Conservation (phyloP, 352 stramenopile genomes). For the Elongisporangium anandrum region DNA sequence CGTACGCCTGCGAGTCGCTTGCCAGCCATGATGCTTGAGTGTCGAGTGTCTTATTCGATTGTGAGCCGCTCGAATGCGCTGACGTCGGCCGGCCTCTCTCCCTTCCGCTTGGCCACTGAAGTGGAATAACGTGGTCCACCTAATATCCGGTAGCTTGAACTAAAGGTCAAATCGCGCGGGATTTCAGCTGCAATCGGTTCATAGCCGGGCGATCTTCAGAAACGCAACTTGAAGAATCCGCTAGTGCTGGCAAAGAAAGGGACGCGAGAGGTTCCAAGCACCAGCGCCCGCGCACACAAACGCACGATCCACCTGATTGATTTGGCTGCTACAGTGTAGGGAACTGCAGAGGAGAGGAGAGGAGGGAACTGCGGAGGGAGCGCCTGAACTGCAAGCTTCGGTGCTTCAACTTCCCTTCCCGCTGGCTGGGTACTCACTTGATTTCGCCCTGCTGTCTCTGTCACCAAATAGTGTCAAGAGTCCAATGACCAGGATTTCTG, state of each 20-base stretch:
- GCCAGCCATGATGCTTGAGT: constrained; percentile 1
- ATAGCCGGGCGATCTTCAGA: not conserved
- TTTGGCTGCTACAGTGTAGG: too few species aligned
- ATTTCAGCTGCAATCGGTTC: not conserved
- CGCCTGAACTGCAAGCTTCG: not conserved
- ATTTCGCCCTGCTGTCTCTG: not conserved
- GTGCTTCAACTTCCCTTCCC: not conserved
- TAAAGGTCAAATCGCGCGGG: not conserved
- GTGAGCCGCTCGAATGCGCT: too few species aligned
- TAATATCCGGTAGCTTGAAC: not conserved
- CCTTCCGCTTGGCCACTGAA: not conserved
- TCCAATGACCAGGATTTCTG: not conserved
- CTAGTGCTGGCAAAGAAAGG: not conserved
- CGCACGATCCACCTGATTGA: not conserved
- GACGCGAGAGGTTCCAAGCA: not conserved
- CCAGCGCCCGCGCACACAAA: not conserved
- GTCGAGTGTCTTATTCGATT: not conserved
- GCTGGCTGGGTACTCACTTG: not conserved
- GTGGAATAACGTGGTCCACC: not conserved
- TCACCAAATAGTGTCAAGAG: too few species aligned
- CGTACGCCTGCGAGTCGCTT: constrained; percentile 35
- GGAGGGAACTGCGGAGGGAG: not conserved
- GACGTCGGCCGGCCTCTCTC: too few species aligned
- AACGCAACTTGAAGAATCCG: not conserved
- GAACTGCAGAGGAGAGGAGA: not conserved